Base-by-base conservation (phyloP, 306 rosid genomes). In the Glycine soja region DNA sequence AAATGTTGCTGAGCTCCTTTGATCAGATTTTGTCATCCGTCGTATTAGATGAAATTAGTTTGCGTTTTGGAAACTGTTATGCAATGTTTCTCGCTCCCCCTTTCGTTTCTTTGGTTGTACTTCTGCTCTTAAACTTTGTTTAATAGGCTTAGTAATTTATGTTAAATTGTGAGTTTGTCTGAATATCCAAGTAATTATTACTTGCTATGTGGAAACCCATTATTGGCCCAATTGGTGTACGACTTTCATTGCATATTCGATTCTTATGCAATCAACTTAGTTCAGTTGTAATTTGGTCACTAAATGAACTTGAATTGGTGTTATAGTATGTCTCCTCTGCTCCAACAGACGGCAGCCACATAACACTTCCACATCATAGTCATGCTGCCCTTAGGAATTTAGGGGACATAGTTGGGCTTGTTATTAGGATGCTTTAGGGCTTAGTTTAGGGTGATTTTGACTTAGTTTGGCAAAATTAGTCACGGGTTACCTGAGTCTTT, bases 1-100 rank as follows among this genome's bases (percentile, higher is more conserved):
- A 11, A 90, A 92, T 82, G 94, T 92, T 47, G 97, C 94, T 42
- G 94, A 92, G 80, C 97, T 92, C 61, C 94, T 92, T 83, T 90
- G 72, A 90, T 46, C 89, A 81, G 90, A 85, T 82, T 88, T 88
- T 84, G 89, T 54, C 86, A 54, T 58, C 50, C 78, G 8, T 18
- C 61, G 30, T 83, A 54, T 73, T 83, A 68, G 84, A 75, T 70
- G 13, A 76, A 52, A 24, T 24, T 24, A 24, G 30, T 24, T 24
- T 24, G 30, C 30, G 30, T 24, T 24, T 24, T 24, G 30, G 75
- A 59, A 82, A 79, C 82, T 80, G 71, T 50, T 79, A 72, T 81
- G 75, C 81, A 72, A 64, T 79, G 79, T 80, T 81, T 73, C 36
- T 75, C 30, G 30, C 30, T 0, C 42, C n/a, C 18, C 43, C 4